Evolutionary conservation across 2,329 filamentous ascomycete genomes (phyloP), one percentile per base, ranked within the genome.

Genomic region (Aspergillus neoniger): DNA sequence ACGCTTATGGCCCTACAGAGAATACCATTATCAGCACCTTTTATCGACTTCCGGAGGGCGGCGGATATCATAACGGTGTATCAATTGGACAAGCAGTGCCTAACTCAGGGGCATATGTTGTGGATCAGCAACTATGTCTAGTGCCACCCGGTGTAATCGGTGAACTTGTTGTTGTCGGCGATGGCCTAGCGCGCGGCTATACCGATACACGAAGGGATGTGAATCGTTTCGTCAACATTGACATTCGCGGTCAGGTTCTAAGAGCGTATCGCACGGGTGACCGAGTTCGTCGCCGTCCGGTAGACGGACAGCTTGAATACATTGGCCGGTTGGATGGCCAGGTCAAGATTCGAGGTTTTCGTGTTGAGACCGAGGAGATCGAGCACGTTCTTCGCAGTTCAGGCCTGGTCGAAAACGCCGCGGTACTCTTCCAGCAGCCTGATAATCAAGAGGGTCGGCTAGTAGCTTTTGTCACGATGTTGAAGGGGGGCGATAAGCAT

Each of bases 291-390:
- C 32, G 15, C 21, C 54, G 54, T 19, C 57, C 57, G 12, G 3
- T 5, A 9, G 57, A 59, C 17, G 49, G 57, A 23, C 28, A 23
- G 10, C 28, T 59, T 15, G 57, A 59, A 51, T 54, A 21, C 15
- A 54, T 36, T 38, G 57, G 57, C 23, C 57, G 57, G 8, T 19
- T 54, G 28, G 57, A 59, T 25, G 28, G 52, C 17, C 57, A 59
- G 25, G 50, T 59, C n/a, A 59, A 59, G 9, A n/a, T 59, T 30
- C 38, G 57, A 25, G 57, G 57, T 9, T 39, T 38, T 9, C 57
- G 57, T 6, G 36, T 59, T 30, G 57, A 59, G 19, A 47, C 52
- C 5, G 57, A 25, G 14, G 57, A 59, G 28, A 54, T 59, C 12
- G 49, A 59, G 30, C 49, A 54, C 15, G 49, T 19, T 36, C 17